A percentile compares a stretch with the other conserved stretches of the same genome.
phyloP scores from a whole-genome alignment of 257 asterid genomes.

The Henckelia pumila region DNA sequence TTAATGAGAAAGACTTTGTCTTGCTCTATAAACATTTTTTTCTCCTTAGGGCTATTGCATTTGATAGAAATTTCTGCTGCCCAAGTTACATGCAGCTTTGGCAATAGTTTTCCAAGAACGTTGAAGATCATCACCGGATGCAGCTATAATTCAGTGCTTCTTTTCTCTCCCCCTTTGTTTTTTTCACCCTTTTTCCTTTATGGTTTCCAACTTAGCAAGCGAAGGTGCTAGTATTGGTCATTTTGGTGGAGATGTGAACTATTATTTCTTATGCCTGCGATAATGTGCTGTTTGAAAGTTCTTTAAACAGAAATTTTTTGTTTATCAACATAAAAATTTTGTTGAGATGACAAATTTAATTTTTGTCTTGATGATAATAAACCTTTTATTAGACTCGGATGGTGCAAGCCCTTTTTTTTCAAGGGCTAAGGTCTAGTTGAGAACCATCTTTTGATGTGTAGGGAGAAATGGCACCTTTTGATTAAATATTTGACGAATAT shows the following conservation, averaged over 20 bases:
- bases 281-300: neutral
- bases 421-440: neutral
- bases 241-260: neutral
- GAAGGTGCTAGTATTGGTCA: neutral
- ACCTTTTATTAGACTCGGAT: neutral
- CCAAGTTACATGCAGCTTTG: slow-evolving; percentile 5
- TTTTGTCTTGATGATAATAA: neutral
- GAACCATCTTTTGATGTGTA: neutral
- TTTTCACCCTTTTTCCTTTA: neutral
- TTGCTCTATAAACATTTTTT: neutral
- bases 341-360: neutral
- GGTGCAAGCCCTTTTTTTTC: neutral
- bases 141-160: neutral
- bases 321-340: neutral
- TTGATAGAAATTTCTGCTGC: neutral
- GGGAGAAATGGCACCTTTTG: slow-evolving; percentile 1
- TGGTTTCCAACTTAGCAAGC: neutral
- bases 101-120: neutral
- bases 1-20: neutral
- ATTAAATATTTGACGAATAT: slow-evolving; percentile 9
- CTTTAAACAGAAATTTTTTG: neutral
- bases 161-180: neutral
- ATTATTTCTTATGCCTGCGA: neutral
- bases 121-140: neutral
- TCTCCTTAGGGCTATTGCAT: neutral